Percentiles rank a stretch among this genome's conserved stretches.
Conservation (phyloP, 441 rosid species). For the Jatropha podagrica region DNA sequence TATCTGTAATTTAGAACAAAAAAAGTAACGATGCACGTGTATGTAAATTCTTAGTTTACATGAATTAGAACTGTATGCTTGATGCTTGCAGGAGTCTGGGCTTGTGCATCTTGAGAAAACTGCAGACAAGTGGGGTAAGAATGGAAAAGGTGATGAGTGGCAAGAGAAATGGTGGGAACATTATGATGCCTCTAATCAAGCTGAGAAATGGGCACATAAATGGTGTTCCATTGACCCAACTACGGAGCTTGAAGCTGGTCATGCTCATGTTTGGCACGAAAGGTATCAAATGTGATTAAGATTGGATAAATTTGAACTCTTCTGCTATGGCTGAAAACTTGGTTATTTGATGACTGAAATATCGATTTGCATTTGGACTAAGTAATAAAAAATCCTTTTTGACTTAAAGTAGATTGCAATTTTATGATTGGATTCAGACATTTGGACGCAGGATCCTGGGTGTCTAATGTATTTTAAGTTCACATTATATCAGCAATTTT, state of each 20-base stretch:
- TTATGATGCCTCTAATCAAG: slow-evolving; percentile 75
- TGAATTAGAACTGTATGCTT: neutral
- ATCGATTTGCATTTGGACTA: neutral
- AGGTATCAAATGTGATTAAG: slow-evolving; percentile 43
- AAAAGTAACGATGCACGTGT: neutral
- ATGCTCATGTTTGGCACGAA: slow-evolving; percentile 98
- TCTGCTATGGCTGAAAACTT: neutral
- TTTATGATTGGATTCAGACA: neutral
- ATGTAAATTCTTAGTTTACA: neutral
- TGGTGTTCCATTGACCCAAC: slow-evolving; percentile 94
- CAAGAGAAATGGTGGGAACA: slow-evolving; percentile 97
- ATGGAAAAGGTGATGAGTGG: slow-evolving; percentile 84
- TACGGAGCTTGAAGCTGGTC: slow-evolving; percentile 76
- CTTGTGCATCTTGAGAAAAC: slow-evolving; percentile 78
- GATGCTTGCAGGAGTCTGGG: slow-evolving; percentile 55
- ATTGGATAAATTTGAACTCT: slow-evolving; percentile 10
- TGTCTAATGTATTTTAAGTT: neutral
- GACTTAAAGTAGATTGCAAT: neutral
- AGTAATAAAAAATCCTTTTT: too few relatives aligned
- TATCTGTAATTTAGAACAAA: neutral
- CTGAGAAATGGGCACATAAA: slow-evolving; percentile 96
- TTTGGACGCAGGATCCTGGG: neutral
- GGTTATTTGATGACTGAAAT: slow-evolving; percentile 6
- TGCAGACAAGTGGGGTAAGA: slow-evolving; percentile 97
- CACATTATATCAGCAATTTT: neutral